A percentile compares a stretch with the other conserved stretches of the same genome.
Conservation (phyloP, 1,139 yeast species). For the Yarrowia galli region DNA sequence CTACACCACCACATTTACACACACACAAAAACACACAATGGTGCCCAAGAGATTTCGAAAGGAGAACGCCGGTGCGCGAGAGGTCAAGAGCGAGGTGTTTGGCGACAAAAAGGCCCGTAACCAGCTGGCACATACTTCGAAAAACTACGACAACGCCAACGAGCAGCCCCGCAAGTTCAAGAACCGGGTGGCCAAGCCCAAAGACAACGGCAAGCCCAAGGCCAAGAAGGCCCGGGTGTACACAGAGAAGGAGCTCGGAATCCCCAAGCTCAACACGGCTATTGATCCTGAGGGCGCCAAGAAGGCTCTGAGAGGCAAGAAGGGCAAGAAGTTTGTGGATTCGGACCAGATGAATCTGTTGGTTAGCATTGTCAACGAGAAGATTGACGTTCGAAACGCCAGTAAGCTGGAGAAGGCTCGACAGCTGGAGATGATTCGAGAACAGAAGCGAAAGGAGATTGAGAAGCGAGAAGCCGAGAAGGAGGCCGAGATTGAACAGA, state of each 20-base stretch:
- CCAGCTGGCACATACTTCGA: conserved; percentile 43
- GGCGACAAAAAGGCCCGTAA: conserved; percentile 46
- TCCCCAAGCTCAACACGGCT: conserved; percentile 83
- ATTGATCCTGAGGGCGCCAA: conserved; percentile 83
- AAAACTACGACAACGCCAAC: conserved; percentile 45
- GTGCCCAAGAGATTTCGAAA: conserved; percentile 33
- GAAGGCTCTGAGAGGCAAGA: conserved; percentile 72
- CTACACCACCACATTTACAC: not conserved
- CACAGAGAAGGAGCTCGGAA: conserved; percentile 75
- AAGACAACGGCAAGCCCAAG: conserved; percentile 41
- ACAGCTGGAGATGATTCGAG: conserved; percentile 88
- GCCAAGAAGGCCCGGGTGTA: conserved; percentile 64
- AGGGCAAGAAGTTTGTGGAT: conserved; percentile 87
- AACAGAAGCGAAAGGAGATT: conserved; percentile 81
- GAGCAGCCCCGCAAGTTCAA: conserved; percentile 43
- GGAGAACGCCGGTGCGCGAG: conserved; percentile 21
- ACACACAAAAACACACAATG: conserved; percentile 6
- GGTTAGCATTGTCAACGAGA: conserved; percentile 81
- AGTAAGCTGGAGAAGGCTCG: conserved; percentile 89
- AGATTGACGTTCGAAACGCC: conserved; percentile 81
- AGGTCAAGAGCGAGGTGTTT: conserved; percentile 42
- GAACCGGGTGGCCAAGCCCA: conserved; percentile 43
- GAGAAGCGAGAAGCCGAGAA: conserved; percentile 82
- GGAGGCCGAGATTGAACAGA: conserved; percentile 71
- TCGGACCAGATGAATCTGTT: conserved; percentile 77